A percentile compares a stretch with the other conserved stretches of the same genome.
Evolutionary conservation across 1,284 basidiomycete genomes (phyloP).

Genomic region (Leccinum solheimii): DNA sequence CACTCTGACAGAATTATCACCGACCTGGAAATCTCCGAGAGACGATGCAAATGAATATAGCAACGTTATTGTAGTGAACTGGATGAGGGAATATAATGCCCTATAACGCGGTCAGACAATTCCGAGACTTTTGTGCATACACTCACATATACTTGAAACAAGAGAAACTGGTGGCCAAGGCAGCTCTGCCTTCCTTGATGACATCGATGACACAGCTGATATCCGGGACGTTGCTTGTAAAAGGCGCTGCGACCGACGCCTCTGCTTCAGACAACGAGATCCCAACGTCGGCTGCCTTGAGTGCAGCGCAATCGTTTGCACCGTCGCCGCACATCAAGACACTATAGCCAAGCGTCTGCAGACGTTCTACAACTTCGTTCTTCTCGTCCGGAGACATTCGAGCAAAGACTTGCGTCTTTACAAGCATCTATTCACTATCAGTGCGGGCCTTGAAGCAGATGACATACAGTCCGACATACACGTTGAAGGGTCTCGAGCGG

Average conservation of each 20-base stretch:
- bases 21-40: conserved; percentile 92
- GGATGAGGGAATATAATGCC: conserved; percentile 89
- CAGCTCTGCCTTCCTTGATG: conserved; percentile 93
- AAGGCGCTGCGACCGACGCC: conserved; percentile 98
- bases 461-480: conserved; percentile 47
- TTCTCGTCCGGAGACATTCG: conserved; percentile 99
- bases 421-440: conserved; percentile 77
- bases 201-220: conserved; percentile 96
- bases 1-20: conserved; percentile 24
- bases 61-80: conserved; percentile 87
- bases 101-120: conserved; percentile 40
- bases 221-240: conserved; percentile 92
- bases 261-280: conserved; percentile 97
- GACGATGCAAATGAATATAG: conserved; percentile 97
- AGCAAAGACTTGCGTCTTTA: conserved; percentile 96
- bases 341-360: conserved; percentile 92
- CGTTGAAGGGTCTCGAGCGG: conserved; percentile 92
- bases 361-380: conserved; percentile 94
- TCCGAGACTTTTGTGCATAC: conserved; percentile 12
- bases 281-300: conserved; percentile 98
- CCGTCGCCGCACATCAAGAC: conserved; percentile 99
- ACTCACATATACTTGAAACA: conserved; percentile 99
- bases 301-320: conserved; percentile 97
- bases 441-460: neutral
- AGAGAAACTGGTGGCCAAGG: conserved; percentile 96